Conservation (phyloP, 2,329 filamentous ascomycete genomes). For the Ceratocystis albifundus region DNA sequence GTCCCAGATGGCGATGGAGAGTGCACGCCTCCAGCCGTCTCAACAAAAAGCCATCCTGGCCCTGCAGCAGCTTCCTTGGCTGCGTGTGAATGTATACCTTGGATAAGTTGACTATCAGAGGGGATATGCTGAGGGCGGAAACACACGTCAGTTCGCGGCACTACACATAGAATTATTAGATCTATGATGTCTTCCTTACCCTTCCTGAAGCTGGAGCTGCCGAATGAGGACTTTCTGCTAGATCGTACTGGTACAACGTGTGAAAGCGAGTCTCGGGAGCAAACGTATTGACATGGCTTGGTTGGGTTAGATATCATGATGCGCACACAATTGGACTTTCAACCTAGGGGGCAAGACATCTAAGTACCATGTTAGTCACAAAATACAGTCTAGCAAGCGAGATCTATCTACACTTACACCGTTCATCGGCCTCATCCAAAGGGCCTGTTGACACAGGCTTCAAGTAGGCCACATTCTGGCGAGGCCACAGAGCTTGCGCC, state of each 20-base stretch:
- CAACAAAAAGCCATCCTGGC: constrained; percentile 55
- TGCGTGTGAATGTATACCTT: constrained; percentile 38
- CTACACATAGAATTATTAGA: not conserved
- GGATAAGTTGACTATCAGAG: constrained; percentile 41
- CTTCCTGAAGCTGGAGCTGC: constrained; percentile 45
- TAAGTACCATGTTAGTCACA: not conserved
- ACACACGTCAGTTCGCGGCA: not conserved
- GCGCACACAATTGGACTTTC: not conserved
- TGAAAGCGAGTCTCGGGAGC: constrained; percentile 38
- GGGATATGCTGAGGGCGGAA: constrained; percentile 34
- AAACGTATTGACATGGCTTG: constrained; percentile 52
- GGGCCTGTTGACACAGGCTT: constrained; percentile 76
- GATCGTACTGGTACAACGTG: constrained; percentile 59
- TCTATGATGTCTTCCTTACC: constrained; percentile 28
- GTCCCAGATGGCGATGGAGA: constrained; percentile 66
- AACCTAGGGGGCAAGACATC: too few species aligned
- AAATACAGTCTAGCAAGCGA: not conserved
- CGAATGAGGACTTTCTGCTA: constrained; percentile 67
- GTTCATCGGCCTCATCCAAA: constrained; percentile 55
- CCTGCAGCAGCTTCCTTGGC: constrained; percentile 33
- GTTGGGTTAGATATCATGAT: not conserved
- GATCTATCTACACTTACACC: constrained; percentile 35
- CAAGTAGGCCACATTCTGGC: constrained; percentile 50
- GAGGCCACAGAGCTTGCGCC: constrained; percentile 37
- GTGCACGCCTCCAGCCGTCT: constrained; percentile 73